Evolutionary conservation across 345 rosid species (phyloP), one percentile per base, ranked within the genome.

Genomic region (Pseudoturritis turrita): DNA sequence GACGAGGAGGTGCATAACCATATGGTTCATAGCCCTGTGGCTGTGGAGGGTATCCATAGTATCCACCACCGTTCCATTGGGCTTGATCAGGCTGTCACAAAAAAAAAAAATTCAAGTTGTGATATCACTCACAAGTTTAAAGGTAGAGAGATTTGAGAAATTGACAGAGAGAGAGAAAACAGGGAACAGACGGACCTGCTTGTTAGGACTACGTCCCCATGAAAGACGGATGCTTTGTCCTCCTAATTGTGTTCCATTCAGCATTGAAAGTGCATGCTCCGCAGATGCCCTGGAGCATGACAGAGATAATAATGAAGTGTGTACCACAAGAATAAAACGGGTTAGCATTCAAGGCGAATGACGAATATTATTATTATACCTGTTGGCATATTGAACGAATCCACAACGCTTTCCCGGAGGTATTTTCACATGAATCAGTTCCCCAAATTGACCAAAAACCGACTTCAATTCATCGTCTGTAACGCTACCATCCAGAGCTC

Each of bases 401-500:
- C 99, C 97, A 82, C 99, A 96, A 21, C 96, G 91, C 86, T 96
- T 96, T 80, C 94, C 92, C n/a, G 83, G 82, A 43, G 99, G 98
- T 71, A 96, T 85, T 79, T 96, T 96, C 76, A 96, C 98, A 78
- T 90, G 98, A 76, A 87, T 77, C 53, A 96, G 73, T 62, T 91
- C 96, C 10, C 99, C 99, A 77, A 80, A 88, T 79, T 87, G 91
- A 75, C 96, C 75, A 72, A 96, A 96, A 21, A 87, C 81, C 51
- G 85, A 76, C 78, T 84, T 87, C 73, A 96, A 77, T 39, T 73
- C 65, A 11, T 92, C 97, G 72, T 96, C 99, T 40, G 98, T 68
- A 68, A 96, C 94, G 56, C 83, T 85, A 21, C 87, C 85, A 81
- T 92, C 98, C 82, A 96, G 77, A 13, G 87, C 97, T 37, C 99